These are phyloP conservation scores for Catunica adiposa DNA, from an alignment of 2,329 filamentous ascomycete species.

Conservation along the genomic window DNA sequence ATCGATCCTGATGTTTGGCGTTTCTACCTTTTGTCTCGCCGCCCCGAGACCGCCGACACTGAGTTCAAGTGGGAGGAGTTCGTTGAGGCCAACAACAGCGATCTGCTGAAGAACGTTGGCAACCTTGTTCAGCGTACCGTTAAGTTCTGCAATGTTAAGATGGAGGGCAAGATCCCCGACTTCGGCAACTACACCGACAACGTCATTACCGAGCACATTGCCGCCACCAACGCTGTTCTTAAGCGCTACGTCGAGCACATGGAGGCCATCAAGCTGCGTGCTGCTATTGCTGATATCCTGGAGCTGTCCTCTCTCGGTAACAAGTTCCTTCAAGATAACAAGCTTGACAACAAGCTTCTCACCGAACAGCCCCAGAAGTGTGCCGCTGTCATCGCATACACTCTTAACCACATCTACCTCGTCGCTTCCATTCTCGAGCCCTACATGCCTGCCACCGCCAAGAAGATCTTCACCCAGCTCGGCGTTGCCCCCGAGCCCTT, in stretches of 20 bases:
- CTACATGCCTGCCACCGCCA: constrained; percentile 68
- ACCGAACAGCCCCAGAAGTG: constrained; percentile 38
- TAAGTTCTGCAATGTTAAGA: constrained; percentile 64
- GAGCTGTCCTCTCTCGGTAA: constrained; percentile 45
- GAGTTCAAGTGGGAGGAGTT: constrained; percentile 84
- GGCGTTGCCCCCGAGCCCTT: constrained; percentile 31
- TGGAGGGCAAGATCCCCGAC: constrained; percentile 52
- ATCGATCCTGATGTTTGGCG: constrained; percentile 80
- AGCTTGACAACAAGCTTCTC: constrained; percentile 38
- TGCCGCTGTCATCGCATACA: constrained; percentile 52
- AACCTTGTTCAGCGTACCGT: constrained; percentile 60
- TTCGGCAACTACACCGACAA: constrained; percentile 36
- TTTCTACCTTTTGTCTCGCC: constrained; percentile 73
- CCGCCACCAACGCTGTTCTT: constrained; percentile 50
- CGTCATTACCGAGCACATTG: constrained; percentile 35
- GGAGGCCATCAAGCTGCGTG: constrained; percentile 54
- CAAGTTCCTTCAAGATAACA: constrained; percentile 34
- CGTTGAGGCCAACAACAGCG: constrained; percentile 72
- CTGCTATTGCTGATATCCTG: constrained; percentile 48
- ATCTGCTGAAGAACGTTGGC: constrained; percentile 60
- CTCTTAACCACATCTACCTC: constrained; percentile 68
- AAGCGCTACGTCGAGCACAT: constrained; percentile 49
- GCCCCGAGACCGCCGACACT: constrained; percentile 72
- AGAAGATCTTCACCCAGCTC: constrained; percentile 63
- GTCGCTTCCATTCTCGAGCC: constrained; percentile 64